Percentiles rank a stretch among this genome's conserved stretches.
Evolutionary conservation across 352 stramenopile species (phyloP).

Genomic region (Sclerospora graminicola): DNA sequence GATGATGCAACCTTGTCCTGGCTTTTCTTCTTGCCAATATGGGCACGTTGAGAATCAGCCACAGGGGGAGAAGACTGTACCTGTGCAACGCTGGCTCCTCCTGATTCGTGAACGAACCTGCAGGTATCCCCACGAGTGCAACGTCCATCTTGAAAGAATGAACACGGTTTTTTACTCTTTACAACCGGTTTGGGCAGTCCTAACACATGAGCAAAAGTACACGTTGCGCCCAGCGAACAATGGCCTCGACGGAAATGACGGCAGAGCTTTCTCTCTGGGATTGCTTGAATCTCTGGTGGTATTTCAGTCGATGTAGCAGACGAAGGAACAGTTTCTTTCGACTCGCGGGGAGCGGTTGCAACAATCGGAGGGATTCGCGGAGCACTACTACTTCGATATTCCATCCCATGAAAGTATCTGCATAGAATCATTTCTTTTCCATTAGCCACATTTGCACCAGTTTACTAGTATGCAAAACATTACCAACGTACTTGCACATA

Average conservation of each 20-base stretch:
- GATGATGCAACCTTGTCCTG: too few relatives aligned
- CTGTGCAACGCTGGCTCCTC: not conserved
- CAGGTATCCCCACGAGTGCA: conserved; percentile 47
- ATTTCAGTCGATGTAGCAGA: not conserved
- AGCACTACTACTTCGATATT: conserved; percentile 9
- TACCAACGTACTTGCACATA: conserved; percentile 52
- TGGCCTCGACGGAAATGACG: conserved; percentile 42
- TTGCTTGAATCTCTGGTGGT: conserved; percentile 14
- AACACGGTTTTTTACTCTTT: conserved; percentile 26
- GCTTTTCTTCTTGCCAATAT: conserved; percentile 2
- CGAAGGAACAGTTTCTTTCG: too few relatives aligned
- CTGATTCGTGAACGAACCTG: conserved; percentile 27
- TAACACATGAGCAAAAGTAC: conserved; percentile 36
- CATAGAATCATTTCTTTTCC: not conserved
- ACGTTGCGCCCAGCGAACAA: conserved; percentile 26
- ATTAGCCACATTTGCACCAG: not conserved
- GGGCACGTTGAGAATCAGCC: conserved; percentile 1
- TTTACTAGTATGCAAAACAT: not conserved
- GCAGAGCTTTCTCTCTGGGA: conserved; percentile 32
- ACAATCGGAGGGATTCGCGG: not conserved
- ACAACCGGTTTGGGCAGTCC: conserved; percentile 12
- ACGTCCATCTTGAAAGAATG: conserved; percentile 37
- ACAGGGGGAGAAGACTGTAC: conserved; percentile 3
- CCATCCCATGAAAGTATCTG: conserved; percentile 25
- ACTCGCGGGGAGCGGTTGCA: not conserved